Evolutionary conservation across 2,329 filamentous ascomycete genomes (phyloP).

Genomic region (Aspergillus sp.): DNA sequence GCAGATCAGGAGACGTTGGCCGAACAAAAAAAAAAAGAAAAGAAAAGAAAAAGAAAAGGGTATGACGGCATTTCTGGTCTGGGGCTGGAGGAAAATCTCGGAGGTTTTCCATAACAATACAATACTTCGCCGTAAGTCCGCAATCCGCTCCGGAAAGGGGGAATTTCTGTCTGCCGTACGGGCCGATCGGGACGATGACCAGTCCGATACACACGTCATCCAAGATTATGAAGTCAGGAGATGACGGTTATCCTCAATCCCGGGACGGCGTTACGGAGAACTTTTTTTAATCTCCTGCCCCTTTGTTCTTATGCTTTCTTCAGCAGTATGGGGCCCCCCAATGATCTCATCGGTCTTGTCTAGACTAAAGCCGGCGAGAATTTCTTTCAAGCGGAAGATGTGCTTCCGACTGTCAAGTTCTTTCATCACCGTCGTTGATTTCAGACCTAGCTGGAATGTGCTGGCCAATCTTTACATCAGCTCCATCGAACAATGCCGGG

Average conservation of each 20-base stretch:
- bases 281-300: background rate
- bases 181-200: constrained; percentile 2
- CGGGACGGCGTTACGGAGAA: background rate
- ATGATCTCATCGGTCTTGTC: background rate
- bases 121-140: background rate
- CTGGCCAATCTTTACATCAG: too few relatives aligned
- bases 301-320: background rate
- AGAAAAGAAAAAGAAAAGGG: background rate
- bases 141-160: background rate
- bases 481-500: background rate
- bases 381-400: too few relatives aligned
- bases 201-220: background rate
- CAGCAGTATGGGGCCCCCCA: background rate
- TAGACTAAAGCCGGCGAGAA: too few relatives aligned
- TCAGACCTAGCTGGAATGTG: too few relatives aligned
- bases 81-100: background rate
- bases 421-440: too few relatives aligned
- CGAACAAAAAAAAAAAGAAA: background rate
- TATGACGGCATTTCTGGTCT: background rate
- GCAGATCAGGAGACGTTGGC: constrained; percentile 6
- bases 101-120: background rate
- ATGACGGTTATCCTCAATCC: background rate
- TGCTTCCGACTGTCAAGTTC: too few relatives aligned
- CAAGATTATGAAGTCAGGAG: background rate
- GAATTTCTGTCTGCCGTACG: constrained; percentile 1